A percentile compares a stretch with the other conserved stretches of the same genome.
These are phyloP conservation scores for Mycena olivaceomarginata DNA, from an alignment of 768 basidiomycete species.

Conservation along the genomic window DNA sequence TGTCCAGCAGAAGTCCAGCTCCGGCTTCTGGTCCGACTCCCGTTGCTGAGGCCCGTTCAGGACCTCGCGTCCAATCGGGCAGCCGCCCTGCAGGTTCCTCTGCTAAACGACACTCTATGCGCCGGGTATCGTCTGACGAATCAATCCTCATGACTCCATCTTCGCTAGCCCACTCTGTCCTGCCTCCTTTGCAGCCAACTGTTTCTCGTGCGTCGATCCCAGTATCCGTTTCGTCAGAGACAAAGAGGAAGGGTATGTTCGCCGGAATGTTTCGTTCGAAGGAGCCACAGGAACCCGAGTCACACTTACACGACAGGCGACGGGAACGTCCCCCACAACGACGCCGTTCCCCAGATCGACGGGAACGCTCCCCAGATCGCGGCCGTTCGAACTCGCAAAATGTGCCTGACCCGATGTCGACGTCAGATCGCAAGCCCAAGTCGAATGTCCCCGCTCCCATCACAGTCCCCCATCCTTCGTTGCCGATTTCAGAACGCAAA, in stretches of 20 bases:
- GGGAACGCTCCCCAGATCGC: constrained; percentile 13
- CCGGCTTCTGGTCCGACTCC: background rate
- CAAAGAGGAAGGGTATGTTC: constrained; percentile 57
- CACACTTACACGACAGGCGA: constrained; percentile 38
- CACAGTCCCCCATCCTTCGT: constrained; percentile 46
- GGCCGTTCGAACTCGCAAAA: constrained; percentile 34
- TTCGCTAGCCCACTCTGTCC: constrained; percentile 72
- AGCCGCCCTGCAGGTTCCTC: constrained; percentile 23
- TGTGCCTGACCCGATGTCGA: constrained; percentile 42
- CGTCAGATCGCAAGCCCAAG: constrained; percentile 36
- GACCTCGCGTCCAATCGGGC: constrained; percentile 5
- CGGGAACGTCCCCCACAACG: constrained; percentile 15
- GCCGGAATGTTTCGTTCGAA: constrained; percentile 54
- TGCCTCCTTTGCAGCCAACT: constrained; percentile 49
- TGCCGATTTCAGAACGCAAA: constrained; percentile 61
- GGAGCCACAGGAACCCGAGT: constrained; percentile 7
- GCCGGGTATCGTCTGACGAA: constrained; percentile 66
- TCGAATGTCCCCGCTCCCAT: constrained; percentile 33
- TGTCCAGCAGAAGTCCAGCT: background rate
- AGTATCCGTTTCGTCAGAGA: constrained; percentile 60
- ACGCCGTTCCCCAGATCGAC: background rate
- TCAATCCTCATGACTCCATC: constrained; percentile 79
- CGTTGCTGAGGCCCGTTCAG: background rate
- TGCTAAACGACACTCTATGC: constrained; percentile 43
- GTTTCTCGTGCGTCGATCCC: constrained; percentile 62